Conservation (phyloP, 345 rosid genomes). For the Eucalyptus cloeziana region DNA sequence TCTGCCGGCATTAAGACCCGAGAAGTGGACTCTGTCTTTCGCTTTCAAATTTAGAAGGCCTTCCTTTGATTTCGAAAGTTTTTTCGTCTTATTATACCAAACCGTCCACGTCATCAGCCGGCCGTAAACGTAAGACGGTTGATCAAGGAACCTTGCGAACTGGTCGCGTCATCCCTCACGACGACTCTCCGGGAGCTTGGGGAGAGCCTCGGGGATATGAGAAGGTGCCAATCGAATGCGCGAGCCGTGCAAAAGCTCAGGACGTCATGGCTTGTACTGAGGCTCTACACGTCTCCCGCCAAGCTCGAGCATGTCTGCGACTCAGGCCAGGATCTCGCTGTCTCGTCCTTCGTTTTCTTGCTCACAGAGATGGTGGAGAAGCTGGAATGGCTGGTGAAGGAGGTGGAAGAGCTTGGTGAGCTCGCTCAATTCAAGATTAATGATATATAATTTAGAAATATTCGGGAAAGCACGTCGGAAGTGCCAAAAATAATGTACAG, state of each 20-base stretch:
- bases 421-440: slow-evolving; percentile 13
- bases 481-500: too few relatives aligned
- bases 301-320: neutral
- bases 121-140: slow-evolving; percentile 4
- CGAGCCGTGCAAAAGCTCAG: slow-evolving; percentile 23
- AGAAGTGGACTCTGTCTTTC: too few relatives aligned
- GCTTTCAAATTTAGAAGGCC: too few relatives aligned
- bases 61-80: neutral
- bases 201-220: slow-evolving; percentile 35
- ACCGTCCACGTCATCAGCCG: neutral
- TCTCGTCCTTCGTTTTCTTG: slow-evolving; percentile 28
- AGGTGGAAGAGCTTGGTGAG: slow-evolving; percentile 46
- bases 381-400: slow-evolving; percentile 34
- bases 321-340: slow-evolving; percentile 14
- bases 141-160: slow-evolving; percentile 30
- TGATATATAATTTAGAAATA: neutral
- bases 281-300: neutral
- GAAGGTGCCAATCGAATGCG: slow-evolving; percentile 11
- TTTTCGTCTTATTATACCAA: neutral
- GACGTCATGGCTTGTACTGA: slow-evolving; percentile 20
- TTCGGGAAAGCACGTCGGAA: neutral
- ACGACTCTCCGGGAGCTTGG: slow-evolving; percentile 43
- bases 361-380: slow-evolving; percentile 31
- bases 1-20: neutral
- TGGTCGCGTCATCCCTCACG: slow-evolving; percentile 16